Evolutionary conservation across 2,329 filamentous ascomycete species (phyloP).

Genomic region (Neonectria punicea): DNA sequence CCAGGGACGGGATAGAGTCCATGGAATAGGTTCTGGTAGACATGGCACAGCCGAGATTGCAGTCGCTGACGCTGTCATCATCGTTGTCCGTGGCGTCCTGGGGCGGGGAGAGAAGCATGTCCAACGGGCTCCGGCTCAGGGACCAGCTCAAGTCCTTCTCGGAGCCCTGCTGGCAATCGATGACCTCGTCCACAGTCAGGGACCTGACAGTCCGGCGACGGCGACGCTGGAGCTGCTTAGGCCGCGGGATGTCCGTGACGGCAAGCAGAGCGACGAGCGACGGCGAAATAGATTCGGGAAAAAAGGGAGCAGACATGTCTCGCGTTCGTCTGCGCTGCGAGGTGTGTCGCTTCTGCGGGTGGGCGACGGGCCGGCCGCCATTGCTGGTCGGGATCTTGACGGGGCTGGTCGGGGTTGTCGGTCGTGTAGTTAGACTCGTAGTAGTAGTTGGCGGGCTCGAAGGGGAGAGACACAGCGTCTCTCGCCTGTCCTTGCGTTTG

Average conservation of each 20-base stretch:
- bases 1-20: slow-evolving; percentile 70
- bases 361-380: slow-evolving; percentile 49
- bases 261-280: slow-evolving; percentile 71
- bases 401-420: slow-evolving; percentile 57
- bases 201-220: slow-evolving; percentile 41
- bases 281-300: slow-evolving; percentile 65
- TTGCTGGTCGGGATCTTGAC: slow-evolving; percentile 65
- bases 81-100: slow-evolving; percentile 67
- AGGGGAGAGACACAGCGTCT: slow-evolving; percentile 42
- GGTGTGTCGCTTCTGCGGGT: slow-evolving; percentile 52
- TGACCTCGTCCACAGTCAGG: slow-evolving; percentile 66
- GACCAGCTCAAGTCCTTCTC: slow-evolving; percentile 69
- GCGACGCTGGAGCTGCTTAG: slow-evolving; percentile 51
- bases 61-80: slow-evolving; percentile 61
- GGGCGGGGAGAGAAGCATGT: slow-evolving; percentile 68
- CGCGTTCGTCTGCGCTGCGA: slow-evolving; percentile 50
- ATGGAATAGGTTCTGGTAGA: slow-evolving; percentile 67
- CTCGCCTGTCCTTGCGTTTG: slow-evolving; percentile 48
- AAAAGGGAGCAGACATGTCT: slow-evolving; percentile 62
- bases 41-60: slow-evolving; percentile 61
- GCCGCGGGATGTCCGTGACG: slow-evolving; percentile 68
- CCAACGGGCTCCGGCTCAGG: slow-evolving; percentile 65
- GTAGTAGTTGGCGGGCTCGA: slow-evolving; percentile 43
- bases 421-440: slow-evolving; percentile 41
- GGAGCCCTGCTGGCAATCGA: slow-evolving; percentile 63